phyloP scores from a whole-genome alignment of 768 basidiomycete genomes.

The Tephrocybe sp. region DNA sequence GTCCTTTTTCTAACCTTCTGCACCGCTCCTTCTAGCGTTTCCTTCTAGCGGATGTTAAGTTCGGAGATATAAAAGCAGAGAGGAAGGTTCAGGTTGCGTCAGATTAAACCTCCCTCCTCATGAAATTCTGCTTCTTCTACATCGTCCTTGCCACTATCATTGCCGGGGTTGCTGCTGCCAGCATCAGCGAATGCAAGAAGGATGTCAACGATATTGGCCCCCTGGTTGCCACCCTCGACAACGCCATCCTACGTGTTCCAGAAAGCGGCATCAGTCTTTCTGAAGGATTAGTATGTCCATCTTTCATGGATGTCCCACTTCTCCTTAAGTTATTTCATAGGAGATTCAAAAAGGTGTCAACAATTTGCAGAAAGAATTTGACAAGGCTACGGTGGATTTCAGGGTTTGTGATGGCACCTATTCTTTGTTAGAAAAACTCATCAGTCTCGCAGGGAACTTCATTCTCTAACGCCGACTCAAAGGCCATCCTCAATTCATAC shows the following conservation, averaged over 20 bases:
- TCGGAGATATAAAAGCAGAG: background rate
- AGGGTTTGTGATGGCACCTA: conserved; percentile 12
- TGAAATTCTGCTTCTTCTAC: conserved; percentile 12
- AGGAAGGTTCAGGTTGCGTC: background rate
- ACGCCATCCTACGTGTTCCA: conserved; percentile 8
- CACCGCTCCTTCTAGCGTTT: too few relatives aligned
- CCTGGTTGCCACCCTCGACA: conserved; percentile 5
- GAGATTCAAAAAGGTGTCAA: conserved; percentile 25
- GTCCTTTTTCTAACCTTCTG: too few relatives aligned
- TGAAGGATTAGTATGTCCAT: conserved; percentile 25
- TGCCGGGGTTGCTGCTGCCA: conserved; percentile 5
- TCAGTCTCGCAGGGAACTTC: background rate
- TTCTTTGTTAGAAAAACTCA: too few relatives aligned
- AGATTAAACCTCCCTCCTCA: background rate
- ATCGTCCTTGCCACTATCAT: conserved; percentile 1
- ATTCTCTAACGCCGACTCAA: conserved; percentile 22
- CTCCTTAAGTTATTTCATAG: conserved; percentile 1
- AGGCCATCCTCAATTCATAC: conserved; percentile 20
- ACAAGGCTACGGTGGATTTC: conserved; percentile 26
- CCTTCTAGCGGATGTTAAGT: too few relatives aligned
- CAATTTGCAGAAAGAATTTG: conserved; percentile 19
- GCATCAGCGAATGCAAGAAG: conserved; percentile 6
- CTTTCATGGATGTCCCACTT: background rate
- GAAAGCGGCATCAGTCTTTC: conserved; percentile 20
- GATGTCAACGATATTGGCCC: conserved; percentile 5